Percentiles rank a stretch among this genome's conserved stretches.
phyloP scores from a whole-genome alignment of 176 grass and related monocot genomes.

The Juncus effusus region DNA sequence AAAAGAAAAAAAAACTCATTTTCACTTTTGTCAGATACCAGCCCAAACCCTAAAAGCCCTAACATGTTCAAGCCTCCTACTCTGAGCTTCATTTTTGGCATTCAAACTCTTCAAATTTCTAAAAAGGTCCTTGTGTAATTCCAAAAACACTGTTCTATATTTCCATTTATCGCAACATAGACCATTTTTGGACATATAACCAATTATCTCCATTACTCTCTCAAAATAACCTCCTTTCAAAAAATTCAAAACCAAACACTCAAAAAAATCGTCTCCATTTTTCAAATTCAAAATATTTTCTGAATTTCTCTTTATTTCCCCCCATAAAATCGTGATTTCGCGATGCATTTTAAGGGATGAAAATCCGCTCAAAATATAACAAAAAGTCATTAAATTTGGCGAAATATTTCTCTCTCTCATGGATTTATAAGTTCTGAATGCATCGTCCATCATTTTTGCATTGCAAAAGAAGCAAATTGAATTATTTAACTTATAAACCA shows the following conservation, averaged over 20 bases:
- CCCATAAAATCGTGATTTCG: slow-evolving; percentile 81
- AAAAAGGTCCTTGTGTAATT: slow-evolving; percentile 71
- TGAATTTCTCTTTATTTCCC: slow-evolving; percentile 74
- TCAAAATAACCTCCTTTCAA: slow-evolving; percentile 83
- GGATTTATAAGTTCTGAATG: slow-evolving; percentile 61
- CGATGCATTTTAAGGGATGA: slow-evolving; percentile 63
- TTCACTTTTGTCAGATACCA: slow-evolving; percentile 39
- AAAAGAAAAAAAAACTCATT: background rate
- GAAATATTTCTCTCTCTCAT: slow-evolving; percentile 75
- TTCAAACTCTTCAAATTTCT: slow-evolving; percentile 58
- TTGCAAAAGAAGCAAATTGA: slow-evolving; percentile 86
- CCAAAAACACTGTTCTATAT: slow-evolving; percentile 56
- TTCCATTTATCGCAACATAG: slow-evolving; percentile 82
- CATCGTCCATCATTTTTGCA: slow-evolving; percentile 95
- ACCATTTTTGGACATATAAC: slow-evolving; percentile 58
- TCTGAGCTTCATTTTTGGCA: slow-evolving; percentile 69
- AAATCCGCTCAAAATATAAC: slow-evolving; percentile 64
- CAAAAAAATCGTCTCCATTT: slow-evolving; percentile 52
- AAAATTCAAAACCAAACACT: slow-evolving; percentile 67
- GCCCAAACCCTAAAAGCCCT: slow-evolving; percentile 68
- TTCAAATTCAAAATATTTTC: slow-evolving; percentile 46
- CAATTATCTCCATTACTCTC: slow-evolving; percentile 73
- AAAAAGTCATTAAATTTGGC: slow-evolving; percentile 60
- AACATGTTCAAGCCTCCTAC: slow-evolving; percentile 69
- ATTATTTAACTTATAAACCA: slow-evolving; percentile 63